A percentile compares a stretch with the other conserved stretches of the same genome.
Conservation (phyloP, 129 eudicot genomes). For the Tanacetum coccineum region DNA sequence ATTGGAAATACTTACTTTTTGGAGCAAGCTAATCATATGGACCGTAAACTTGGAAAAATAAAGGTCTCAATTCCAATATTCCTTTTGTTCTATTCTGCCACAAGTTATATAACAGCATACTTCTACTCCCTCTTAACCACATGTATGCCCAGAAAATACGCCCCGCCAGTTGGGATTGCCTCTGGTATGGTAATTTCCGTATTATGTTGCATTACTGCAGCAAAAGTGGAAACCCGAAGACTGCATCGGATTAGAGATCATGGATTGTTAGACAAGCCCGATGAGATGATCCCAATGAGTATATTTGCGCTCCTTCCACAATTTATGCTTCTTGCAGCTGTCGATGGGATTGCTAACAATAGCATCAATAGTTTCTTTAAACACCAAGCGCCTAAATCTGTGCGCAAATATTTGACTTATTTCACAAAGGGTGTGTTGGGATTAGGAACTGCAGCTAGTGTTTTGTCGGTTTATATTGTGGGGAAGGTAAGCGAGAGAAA, state of each 20-base stretch:
- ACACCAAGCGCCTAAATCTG: slow-evolving; percentile 35
- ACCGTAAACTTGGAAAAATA: slow-evolving; percentile 30
- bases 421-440: slow-evolving; percentile 45
- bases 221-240: slow-evolving; percentile 48
- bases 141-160: slow-evolving; percentile 6
- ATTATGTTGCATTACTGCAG: slow-evolving; percentile 61
- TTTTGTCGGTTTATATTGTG: slow-evolving; percentile 57
- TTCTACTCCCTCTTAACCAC: slow-evolving; percentile 19
- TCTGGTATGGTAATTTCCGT: slow-evolving; percentile 41
- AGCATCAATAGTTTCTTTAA: slow-evolving; percentile 31
- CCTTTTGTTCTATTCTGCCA: slow-evolving; percentile 11
- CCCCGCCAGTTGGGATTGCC: slow-evolving; percentile 37
- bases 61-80: slow-evolving; percentile 26
- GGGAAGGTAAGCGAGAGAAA: slow-evolving; percentile 55
- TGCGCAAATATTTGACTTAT: slow-evolving; percentile 17
- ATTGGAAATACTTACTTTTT: slow-evolving; percentile 50
- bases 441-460: slow-evolving; percentile 51
- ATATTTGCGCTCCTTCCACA: slow-evolving; percentile 58
- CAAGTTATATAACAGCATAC: slow-evolving; percentile 13
- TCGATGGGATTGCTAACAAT: slow-evolving; percentile 32
- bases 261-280: slow-evolving; percentile 49
- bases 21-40: slow-evolving; percentile 29
- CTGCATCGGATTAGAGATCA: slow-evolving; percentile 30
- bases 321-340: slow-evolving; percentile 50
- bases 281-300: slow-evolving; percentile 50